These are phyloP conservation scores for Primulina tabacum DNA, from an alignment of 257 asterid species.

Conservation along the genomic window DNA sequence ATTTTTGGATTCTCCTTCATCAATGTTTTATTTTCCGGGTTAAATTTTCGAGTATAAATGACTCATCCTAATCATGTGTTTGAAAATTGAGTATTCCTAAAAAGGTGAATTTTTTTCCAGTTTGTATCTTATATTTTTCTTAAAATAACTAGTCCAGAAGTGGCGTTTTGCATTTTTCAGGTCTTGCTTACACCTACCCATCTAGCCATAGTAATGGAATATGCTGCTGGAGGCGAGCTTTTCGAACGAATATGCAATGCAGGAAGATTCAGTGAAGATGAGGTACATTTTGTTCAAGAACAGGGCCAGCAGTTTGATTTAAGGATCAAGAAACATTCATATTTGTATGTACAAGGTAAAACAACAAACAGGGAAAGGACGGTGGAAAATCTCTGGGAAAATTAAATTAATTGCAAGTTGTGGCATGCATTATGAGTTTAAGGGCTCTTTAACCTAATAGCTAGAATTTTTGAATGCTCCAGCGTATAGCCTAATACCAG, in stretches of 20 bases:
- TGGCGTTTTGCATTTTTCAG: conserved; percentile 20
- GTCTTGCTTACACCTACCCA: conserved; percentile 52
- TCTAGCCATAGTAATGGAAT: conserved; percentile 57
- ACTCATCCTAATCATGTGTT: no score
- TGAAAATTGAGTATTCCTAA: no score
- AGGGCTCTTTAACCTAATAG: background rate
- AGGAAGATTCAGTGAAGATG: conserved; percentile 56
- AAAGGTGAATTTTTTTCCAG: background rate
- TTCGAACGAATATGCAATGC: conserved; percentile 50
- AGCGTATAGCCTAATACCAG: background rate
- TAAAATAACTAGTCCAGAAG: background rate
- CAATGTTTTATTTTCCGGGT: background rate
- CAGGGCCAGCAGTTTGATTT: background rate
- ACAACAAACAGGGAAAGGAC: background rate
- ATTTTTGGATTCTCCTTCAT: background rate
- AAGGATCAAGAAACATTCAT: background rate
- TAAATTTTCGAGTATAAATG: no score
- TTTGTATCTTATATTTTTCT: background rate
- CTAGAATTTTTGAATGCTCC: background rate
- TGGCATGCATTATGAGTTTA: background rate
- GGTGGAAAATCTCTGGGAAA: background rate
- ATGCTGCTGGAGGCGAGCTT: conserved; percentile 51
- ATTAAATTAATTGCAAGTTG: background rate
- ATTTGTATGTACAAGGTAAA: background rate
- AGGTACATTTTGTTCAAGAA: conserved; percentile 25